A percentile compares a stretch with the other conserved stretches of the same genome.
Evolutionary conservation across 805 yeast species (phyloP).

Genomic region (Scheffersomyces ergatensis): DNA sequence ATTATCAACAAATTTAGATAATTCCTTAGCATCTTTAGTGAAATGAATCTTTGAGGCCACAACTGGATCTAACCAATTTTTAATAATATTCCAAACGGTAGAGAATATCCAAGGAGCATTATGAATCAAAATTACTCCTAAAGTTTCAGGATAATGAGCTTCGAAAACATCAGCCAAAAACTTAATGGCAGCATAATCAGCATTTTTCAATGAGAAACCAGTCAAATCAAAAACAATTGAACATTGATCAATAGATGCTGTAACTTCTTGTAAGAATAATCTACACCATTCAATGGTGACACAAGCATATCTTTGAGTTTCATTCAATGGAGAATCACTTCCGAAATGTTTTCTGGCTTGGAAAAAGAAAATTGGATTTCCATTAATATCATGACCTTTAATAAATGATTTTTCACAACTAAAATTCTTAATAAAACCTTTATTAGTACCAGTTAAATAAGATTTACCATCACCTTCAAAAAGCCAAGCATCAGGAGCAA

Average conservation of each 20-base stretch:
- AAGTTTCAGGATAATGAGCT: conserved; percentile 93
- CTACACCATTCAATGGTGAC: conserved; percentile 80
- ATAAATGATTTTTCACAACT: conserved; percentile 69
- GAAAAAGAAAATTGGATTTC: conserved; percentile 79
- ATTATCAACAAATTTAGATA: conserved; percentile 58
- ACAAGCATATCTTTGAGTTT: conserved; percentile 73
- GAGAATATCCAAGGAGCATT: conserved; percentile 97
- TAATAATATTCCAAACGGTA: conserved; percentile 90
- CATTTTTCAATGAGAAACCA: conserved; percentile 84
- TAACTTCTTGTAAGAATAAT: conserved; percentile 52
- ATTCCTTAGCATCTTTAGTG: conserved; percentile 68
- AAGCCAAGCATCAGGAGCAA: conserved; percentile 60
- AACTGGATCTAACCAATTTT: conserved; percentile 94
- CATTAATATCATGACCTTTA: conserved; percentile 68
- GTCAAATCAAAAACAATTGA: conserved; percentile 83
- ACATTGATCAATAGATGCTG: conserved; percentile 61
- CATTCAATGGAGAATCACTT: conserved; percentile 54
- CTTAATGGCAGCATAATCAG: conserved; percentile 91
- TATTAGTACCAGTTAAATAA: conserved; percentile 36
- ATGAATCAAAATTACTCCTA: conserved; percentile 81
- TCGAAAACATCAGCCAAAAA: conserved; percentile 87
- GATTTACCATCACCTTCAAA: conserved; percentile 69
- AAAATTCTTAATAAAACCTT: conserved; percentile 55
- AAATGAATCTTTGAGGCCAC: conserved; percentile 89
- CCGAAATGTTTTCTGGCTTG: conserved; percentile 71